phyloP scores from a whole-genome alignment of 2,329 filamentous ascomycete genomes.

The Colletotrichum magnum region DNA sequence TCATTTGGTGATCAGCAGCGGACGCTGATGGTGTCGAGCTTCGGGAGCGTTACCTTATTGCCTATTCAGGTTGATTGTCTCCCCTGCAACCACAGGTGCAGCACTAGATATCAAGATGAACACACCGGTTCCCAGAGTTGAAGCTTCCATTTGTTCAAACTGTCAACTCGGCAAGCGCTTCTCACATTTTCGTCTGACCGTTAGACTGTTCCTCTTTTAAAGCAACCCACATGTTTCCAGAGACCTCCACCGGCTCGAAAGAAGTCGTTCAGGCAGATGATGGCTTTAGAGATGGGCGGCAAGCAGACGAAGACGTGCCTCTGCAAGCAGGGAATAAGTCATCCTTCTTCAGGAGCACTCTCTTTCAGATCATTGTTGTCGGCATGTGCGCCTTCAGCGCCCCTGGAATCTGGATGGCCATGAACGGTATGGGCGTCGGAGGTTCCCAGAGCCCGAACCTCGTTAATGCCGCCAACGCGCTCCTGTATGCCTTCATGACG shows the following conservation, averaged over 20 bases:
- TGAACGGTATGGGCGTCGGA: conserved; percentile 56
- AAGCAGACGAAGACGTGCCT: not conserved
- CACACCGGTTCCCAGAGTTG: too few relatives aligned
- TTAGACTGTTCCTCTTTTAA: too few relatives aligned
- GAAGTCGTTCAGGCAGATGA: too few relatives aligned
- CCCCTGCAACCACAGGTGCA: not conserved
- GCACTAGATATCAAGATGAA: too few relatives aligned
- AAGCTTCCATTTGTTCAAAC: too few relatives aligned
- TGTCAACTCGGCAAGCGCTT: too few relatives aligned
- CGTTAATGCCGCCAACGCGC: conserved; percentile 61
- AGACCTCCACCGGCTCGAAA: too few relatives aligned
- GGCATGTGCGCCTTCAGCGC: conserved; percentile 57
- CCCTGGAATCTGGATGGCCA: conserved; percentile 59
- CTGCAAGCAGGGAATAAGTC: too few relatives aligned
- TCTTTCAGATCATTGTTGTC: conserved; percentile 57
- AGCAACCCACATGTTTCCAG: too few relatives aligned
- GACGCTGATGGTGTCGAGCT: not conserved
- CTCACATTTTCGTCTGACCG: too few relatives aligned
- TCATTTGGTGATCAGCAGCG: not conserved
- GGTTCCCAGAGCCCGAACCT: conserved; percentile 57
- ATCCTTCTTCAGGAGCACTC: conserved; percentile 46
- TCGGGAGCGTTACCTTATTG: not conserved
- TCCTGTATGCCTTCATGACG: conserved; percentile 61
- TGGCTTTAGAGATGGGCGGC: too few relatives aligned
- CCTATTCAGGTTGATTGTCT: not conserved